These are phyloP conservation scores for Atkinsonella texensis DNA, from an alignment of 2,329 filamentous ascomycete genomes.

Conservation along the genomic window DNA sequence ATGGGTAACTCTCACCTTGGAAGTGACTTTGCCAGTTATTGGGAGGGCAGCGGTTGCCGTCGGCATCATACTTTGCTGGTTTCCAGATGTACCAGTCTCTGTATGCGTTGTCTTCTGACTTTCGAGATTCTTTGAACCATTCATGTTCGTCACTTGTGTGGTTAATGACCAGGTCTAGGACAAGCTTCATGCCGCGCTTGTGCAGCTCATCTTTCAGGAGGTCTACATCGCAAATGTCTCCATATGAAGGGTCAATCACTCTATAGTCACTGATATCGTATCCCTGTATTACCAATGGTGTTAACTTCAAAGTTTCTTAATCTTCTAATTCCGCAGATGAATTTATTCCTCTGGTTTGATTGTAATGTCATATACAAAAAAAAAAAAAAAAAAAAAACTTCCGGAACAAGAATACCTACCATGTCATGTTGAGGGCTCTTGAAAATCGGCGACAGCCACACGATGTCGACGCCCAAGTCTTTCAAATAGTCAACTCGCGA, in stretches of 20 bases:
- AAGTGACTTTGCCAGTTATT: conserved; percentile 42
- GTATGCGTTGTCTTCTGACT: conserved; percentile 39
- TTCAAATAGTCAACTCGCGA: conserved; percentile 43
- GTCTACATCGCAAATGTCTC: conserved; percentile 56
- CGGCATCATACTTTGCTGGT: conserved; percentile 39
- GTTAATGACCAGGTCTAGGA: conserved; percentile 64
- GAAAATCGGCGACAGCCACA: conserved; percentile 41
- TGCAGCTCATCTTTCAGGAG: conserved; percentile 48
- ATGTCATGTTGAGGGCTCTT: conserved; percentile 51
- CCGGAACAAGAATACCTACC: conserved; percentile 19
- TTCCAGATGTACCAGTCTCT: conserved; percentile 57
- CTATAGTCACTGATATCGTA: conserved; percentile 63
- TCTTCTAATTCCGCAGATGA: background rate
- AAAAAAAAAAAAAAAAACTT: background rate
- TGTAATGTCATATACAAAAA: too few species aligned
- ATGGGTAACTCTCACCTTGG: conserved; percentile 16
- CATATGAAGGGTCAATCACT: conserved; percentile 53
- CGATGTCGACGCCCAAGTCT: conserved; percentile 43
- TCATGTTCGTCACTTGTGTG: conserved; percentile 49
- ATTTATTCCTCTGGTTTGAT: too few species aligned
- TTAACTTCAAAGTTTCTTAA: background rate
- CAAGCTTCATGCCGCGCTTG: conserved; percentile 51
- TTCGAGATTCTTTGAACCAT: conserved; percentile 46
- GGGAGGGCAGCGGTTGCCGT: conserved; percentile 48
- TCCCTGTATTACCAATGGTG: conserved; percentile 25